Conservation (phyloP, 75 land plant species). For the Picea sitchensis region DNA sequence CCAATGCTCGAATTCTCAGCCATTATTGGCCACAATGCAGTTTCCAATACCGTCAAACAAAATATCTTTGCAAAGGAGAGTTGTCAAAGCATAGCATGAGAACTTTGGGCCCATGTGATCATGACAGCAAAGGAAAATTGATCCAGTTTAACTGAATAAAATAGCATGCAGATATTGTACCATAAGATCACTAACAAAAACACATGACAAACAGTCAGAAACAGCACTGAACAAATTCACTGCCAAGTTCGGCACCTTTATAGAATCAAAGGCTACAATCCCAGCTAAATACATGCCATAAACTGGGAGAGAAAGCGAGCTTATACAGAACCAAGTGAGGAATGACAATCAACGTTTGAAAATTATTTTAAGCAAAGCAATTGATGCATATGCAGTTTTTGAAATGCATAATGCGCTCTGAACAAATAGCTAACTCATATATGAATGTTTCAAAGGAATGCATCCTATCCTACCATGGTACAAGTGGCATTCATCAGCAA, state of each 20-base stretch:
- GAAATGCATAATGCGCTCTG: background rate
- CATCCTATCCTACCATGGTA: conserved; percentile 1
- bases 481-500: background rate
- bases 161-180: background rate
- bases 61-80: no score
- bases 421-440: background rate
- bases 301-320: background rate
- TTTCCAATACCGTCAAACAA: background rate
- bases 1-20: background rate
- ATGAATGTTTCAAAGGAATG: background rate
- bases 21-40: background rate
- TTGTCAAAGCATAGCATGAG: background rate
- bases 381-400: background rate
- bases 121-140: background rate
- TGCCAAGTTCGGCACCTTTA: background rate
- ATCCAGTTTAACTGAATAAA: background rate
- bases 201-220: background rate
- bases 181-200: background rate
- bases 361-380: background rate
- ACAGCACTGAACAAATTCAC: background rate
- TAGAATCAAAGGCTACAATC: background rate
- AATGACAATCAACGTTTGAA: no score
- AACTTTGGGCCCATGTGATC: background rate
- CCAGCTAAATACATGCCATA: background rate
- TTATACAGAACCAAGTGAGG: background rate